phyloP scores from a whole-genome alignment of 345 rosid genomes.

The Rhizophora mangle region DNA sequence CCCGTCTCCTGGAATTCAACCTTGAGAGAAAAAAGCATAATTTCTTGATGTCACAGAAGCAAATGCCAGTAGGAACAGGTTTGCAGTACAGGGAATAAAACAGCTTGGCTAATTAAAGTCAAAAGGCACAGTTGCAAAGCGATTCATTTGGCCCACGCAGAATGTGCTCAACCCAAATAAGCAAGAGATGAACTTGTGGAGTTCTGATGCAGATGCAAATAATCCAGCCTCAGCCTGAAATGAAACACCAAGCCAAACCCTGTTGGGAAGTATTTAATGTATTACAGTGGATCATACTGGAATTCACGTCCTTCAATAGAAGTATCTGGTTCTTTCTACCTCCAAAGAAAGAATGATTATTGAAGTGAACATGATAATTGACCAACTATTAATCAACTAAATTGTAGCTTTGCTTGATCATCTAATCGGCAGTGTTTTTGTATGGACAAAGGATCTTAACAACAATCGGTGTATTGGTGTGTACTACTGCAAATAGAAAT shows the following conservation, averaged over 20 bases:
- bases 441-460: no score
- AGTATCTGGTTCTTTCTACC: no score
- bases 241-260: no score
- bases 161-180: neutral
- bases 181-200: neutral
- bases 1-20: no score
- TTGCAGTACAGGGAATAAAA: no score
- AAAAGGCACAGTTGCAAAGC: neutral
- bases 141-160: neutral
- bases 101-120: no score
- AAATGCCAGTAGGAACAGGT: neutral
- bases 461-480: no score
- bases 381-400: neutral
- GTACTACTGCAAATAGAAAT: no score
- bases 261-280: no score
- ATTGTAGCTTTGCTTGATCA: neutral
- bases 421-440: neutral
- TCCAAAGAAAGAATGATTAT: neutral
- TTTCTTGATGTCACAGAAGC: neutral
- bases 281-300: neutral
- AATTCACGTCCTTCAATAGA: neutral
- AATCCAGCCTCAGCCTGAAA: neutral
- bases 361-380: neutral
- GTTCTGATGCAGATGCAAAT: neutral
- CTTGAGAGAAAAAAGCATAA: neutral